Base-by-base conservation (phyloP, 345 rosid genomes). In the Theobroma cacao region DNA sequence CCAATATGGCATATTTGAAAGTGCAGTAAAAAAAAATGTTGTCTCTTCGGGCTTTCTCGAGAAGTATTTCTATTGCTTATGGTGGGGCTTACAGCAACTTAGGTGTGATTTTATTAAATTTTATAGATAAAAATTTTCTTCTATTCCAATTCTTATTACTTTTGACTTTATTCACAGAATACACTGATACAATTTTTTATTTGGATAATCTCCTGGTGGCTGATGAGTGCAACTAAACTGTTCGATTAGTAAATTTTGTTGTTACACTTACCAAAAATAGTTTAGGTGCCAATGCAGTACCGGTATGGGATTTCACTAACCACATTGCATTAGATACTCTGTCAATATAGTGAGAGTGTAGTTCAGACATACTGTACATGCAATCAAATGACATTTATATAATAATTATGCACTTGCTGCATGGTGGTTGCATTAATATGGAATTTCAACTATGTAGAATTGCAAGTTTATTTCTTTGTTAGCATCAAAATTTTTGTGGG, bases 51-150 rank as follows among this genome's bases (percentile, higher is more conserved):
- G 82, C 4, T 93, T 95, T 33, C 74, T 86, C 2, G 87, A 90
- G 87, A 93, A 93, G 85, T 92, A 88, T 77, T 89, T 95, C 80
- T 92, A 90, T 82, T 91, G 95, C 80, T 86, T 93, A 20, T 92
- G 95, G 98, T 95, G 95, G 97, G 97, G 98, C 5, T 81, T 95
- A 81, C 98, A 92, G 82, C 93, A 90, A 74, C 87, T 90, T 82
- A 95, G 98, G 98, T 92, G 86, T 4, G 66, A 18, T 58, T 34
- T 73, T 36, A 34, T 36, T 34, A 45, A 13, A 36, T 45, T 73
- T 55, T 40, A 9, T 40, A 55, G 36, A 74, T 6, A 36, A 74
- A 3, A 74, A 40, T 38, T 56, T 22, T 56, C 18, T 11, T 73
- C 3, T 60, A 30, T 70, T 47, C 6, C 40, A 28, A 18, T 70